These are phyloP conservation scores for Rutstroemia sp. DNA, from an alignment of 2,329 filamentous ascomycete genomes.

Conservation along the genomic window DNA sequence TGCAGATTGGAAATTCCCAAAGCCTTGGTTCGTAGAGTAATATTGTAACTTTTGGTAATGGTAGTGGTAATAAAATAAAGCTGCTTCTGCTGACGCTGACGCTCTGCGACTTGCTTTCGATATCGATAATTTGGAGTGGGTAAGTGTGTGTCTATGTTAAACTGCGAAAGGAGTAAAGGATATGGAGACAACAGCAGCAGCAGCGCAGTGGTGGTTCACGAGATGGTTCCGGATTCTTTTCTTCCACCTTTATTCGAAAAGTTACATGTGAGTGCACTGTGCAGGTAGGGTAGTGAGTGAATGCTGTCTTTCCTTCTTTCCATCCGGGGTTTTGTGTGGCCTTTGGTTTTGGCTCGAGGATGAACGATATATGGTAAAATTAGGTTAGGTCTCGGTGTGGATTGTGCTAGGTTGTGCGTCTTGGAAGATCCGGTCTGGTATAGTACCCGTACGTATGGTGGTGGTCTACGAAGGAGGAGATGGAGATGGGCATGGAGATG, in stretches of 20 bases:
- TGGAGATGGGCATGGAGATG: too few relatives aligned
- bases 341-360: not conserved
- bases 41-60: not conserved
- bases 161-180: not conserved
- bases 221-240: constrained; percentile 3
- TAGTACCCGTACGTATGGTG: too few relatives aligned
- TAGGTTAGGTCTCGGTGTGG: not conserved
- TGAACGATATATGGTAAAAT: not conserved
- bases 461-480: too few relatives aligned
- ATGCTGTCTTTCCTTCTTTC: not conserved
- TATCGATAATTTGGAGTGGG: not conserved
- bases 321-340: not conserved
- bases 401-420: not conserved
- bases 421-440: not conserved
- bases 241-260: not conserved
- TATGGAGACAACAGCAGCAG: not conserved
- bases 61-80: not conserved
- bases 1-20: not conserved
- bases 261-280: not conserved
- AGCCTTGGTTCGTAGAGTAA: not conserved
- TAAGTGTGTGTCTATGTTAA: too few relatives aligned
- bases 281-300: not conserved
- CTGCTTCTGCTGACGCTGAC: not conserved
- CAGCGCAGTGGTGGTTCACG: not conserved
- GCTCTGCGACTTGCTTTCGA: not conserved